A percentile compares a stretch with the other conserved stretches of the same genome.
phyloP scores from a whole-genome alignment of 2,329 filamentous ascomycete species.

The Paecilomyces fulvus region DNA sequence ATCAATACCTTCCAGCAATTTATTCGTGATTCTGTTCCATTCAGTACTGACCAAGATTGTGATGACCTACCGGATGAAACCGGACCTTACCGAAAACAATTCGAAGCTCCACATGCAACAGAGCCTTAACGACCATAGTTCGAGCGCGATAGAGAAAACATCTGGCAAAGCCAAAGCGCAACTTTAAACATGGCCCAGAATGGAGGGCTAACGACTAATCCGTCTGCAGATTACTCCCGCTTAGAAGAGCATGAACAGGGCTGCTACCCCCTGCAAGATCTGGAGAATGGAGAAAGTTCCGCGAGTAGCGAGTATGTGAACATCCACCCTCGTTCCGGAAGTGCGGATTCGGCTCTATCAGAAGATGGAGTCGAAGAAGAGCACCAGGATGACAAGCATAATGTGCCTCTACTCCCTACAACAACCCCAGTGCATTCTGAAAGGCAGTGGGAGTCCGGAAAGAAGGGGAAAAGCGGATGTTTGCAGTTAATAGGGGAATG shows the following conservation, averaged over 20 bases:
- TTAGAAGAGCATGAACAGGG: background rate
- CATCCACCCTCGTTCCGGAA: background rate
- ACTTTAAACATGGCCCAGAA: background rate
- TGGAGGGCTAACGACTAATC: background rate
- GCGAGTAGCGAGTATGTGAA: background rate
- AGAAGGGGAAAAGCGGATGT: background rate
- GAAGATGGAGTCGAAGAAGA: background rate
- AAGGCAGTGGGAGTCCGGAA: background rate
- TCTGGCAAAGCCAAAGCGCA: background rate
- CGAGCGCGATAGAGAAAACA: background rate
- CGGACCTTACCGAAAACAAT: background rate
- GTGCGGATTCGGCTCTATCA: background rate
- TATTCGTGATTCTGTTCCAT: no score
- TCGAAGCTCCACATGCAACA: background rate
- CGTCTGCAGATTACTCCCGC: background rate
- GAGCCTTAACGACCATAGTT: background rate
- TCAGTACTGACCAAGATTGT: no score
- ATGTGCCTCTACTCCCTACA: background rate
- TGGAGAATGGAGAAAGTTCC: background rate
- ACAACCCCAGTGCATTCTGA: background rate
- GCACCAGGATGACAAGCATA: background rate
- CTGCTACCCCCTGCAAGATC: background rate
- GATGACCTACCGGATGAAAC: background rate
- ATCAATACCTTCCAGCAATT: no score
- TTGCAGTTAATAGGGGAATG: conserved; percentile 9